Percentiles rank a stretch among this genome's conserved stretches.
phyloP scores from a whole-genome alignment of 2,329 filamentous ascomycete species.

The Zarea fungicola region DNA sequence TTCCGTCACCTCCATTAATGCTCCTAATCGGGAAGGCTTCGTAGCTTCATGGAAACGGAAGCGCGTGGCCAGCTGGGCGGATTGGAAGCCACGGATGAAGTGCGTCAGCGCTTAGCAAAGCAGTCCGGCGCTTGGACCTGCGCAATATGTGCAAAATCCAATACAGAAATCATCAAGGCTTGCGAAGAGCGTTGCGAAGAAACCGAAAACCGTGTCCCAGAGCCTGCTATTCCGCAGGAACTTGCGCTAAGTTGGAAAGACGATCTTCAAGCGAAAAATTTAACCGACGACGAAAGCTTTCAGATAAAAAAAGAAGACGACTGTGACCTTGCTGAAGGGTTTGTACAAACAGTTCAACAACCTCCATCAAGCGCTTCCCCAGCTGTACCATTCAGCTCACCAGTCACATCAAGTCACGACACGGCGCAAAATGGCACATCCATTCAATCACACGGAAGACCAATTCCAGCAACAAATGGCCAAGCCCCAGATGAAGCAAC shows the following conservation, averaged over 20 bases:
- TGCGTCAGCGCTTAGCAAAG: conserved; percentile 63
- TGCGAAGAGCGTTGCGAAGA: conserved; percentile 51
- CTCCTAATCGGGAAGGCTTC: conserved; percentile 40
- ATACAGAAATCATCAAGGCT: conserved; percentile 68
- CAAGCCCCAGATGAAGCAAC: conserved; percentile 41
- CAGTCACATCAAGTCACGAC: background rate
- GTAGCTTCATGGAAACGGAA: conserved; percentile 91
- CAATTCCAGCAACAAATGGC: conserved; percentile 10
- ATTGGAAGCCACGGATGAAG: conserved; percentile 66
- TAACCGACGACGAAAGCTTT: conserved; percentile 20
- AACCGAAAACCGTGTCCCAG: conserved; percentile 29
- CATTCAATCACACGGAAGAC: conserved; percentile 12
- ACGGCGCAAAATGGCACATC: conserved; percentile 17
- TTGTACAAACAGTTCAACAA: conserved; percentile 45
- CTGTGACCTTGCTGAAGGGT: conserved; percentile 50
- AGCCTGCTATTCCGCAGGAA: conserved; percentile 48
- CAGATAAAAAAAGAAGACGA: conserved; percentile 33
- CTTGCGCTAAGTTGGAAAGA: conserved; percentile 67
- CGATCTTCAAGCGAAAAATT: conserved; percentile 48
- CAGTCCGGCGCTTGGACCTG: conserved; percentile 66
- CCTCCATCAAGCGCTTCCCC: no score
- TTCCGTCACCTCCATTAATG: background rate
- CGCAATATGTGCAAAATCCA: conserved; percentile 61
- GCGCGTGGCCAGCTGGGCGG: conserved; percentile 85
- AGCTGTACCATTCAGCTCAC: no score